Conservation (phyloP, 2,329 filamentous ascomycete species). For the Pezicula rhizophila region DNA sequence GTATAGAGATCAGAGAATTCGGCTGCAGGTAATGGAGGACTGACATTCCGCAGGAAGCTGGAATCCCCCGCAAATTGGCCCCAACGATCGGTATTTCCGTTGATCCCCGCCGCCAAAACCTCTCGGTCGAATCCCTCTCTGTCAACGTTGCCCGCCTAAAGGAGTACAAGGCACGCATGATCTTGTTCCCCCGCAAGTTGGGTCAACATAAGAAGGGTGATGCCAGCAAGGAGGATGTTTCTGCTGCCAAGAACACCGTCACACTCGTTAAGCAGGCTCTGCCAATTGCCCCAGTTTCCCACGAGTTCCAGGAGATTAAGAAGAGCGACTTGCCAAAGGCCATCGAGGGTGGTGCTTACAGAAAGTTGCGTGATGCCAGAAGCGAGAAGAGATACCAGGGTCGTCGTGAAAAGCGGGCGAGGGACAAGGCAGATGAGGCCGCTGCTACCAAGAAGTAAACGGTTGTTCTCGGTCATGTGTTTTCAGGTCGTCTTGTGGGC, state of each 20-base stretch:
- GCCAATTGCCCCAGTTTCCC: constrained; percentile 64
- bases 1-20: constrained; percentile 42
- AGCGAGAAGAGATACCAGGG: constrained; percentile 76
- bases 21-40: constrained; percentile 14
- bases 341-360: constrained; percentile 78
- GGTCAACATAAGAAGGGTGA: constrained; percentile 93
- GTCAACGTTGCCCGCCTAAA: constrained; percentile 96
- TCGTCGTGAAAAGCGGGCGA: constrained; percentile 86
- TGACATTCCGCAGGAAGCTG: constrained; percentile 65
- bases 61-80: constrained; percentile 89
- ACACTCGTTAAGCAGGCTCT: constrained; percentile 52
- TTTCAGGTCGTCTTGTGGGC: constrained; percentile 3
- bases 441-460: constrained; percentile 75
- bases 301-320: constrained; percentile 67
- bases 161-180: constrained; percentile 92
- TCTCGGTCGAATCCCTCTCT: constrained; percentile 89
- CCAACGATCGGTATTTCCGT: constrained; percentile 95
- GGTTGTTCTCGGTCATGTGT: constrained; percentile 4
- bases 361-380: constrained; percentile 76
- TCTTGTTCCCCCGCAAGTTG: constrained; percentile 94
- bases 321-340: constrained; percentile 74
- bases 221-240: constrained; percentile 74
- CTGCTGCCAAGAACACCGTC: constrained; percentile 55
- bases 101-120: constrained; percentile 94
- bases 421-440: constrained; percentile 80